These are phyloP conservation scores for Coffea humblotiana DNA, from an alignment of 305 asterid genomes.

Conservation along the genomic window DNA sequence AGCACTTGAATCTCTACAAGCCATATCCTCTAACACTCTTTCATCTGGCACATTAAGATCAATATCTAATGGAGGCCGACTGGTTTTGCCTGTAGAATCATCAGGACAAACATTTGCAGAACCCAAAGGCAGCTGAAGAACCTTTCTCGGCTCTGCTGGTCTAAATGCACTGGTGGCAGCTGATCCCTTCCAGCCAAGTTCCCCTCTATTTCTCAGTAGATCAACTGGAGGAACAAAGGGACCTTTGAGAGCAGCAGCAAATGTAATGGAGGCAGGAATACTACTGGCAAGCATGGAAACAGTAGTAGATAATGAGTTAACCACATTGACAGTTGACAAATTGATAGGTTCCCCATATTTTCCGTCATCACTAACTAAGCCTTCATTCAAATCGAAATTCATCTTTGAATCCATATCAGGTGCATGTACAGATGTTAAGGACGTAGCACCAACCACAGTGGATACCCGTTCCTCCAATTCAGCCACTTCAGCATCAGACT, in stretches of 20 bases:
- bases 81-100: slow-evolving; percentile 44
- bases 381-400: slow-evolving; percentile 84
- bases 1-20: slow-evolving; percentile 46
- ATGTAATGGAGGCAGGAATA: slow-evolving; percentile 68
- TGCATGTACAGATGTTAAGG: slow-evolving; percentile 33
- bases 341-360: slow-evolving; percentile 51
- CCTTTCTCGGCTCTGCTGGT: slow-evolving; percentile 90
- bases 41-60: slow-evolving; percentile 90
- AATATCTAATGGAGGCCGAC: slow-evolving; percentile 57
- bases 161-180: slow-evolving; percentile 97
- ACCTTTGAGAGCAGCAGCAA: slow-evolving; percentile 84
- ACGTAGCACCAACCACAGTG: slow-evolving; percentile 28
- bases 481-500: slow-evolving; percentile 28
- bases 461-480: slow-evolving; percentile 31
- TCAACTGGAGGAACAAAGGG: slow-evolving; percentile 83
- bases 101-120: slow-evolving; percentile 32
- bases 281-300: slow-evolving; percentile 37
- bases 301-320: slow-evolving; percentile 44
- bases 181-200: slow-evolving; percentile 92
- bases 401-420: slow-evolving; percentile 46
- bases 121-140: slow-evolving; percentile 36
- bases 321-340: slow-evolving; percentile 39
- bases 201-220: slow-evolving; percentile 69
- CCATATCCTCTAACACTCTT: slow-evolving; percentile 59
- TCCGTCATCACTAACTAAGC: slow-evolving; percentile 65